Percentiles rank a stretch among this genome's conserved stretches.
These are phyloP conservation scores for Oenanthe sinensis DNA, from an alignment of 129 eudicot species.

Conservation along the genomic window DNA sequence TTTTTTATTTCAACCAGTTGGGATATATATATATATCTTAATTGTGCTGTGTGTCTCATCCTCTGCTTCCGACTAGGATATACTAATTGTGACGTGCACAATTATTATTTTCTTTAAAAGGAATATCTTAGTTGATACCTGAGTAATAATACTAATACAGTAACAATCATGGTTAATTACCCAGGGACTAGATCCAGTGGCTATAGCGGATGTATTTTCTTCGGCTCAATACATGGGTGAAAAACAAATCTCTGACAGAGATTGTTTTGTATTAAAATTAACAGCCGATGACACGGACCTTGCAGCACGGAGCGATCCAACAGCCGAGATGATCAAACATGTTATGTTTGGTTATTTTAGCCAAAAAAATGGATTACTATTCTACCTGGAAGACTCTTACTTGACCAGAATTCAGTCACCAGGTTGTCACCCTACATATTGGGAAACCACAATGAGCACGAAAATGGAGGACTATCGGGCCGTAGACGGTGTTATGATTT, in stretches of 20 bases:
- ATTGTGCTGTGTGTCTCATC: neutral
- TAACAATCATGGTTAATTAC: neutral
- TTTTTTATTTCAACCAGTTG: neutral
- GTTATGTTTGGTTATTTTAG: slow-evolving; percentile 83
- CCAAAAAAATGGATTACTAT: slow-evolving; percentile 74
- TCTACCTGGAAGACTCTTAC: slow-evolving; percentile 84
- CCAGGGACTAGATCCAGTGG: slow-evolving; percentile 90
- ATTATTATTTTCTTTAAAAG: neutral
- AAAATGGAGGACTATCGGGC: slow-evolving; percentile 68
- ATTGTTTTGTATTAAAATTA: slow-evolving; percentile 73
- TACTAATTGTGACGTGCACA: neutral
- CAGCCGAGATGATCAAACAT: slow-evolving; percentile 95
- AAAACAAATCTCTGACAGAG: slow-evolving; percentile 44
- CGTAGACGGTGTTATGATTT: slow-evolving; percentile 74
- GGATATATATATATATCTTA: neutral
- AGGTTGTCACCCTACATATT: slow-evolving; percentile 70
- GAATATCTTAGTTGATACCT: neutral
- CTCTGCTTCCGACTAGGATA: neutral
- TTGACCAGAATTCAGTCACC: slow-evolving; percentile 83
- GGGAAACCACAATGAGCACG: slow-evolving; percentile 93
- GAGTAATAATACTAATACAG: neutral
- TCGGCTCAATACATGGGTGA: slow-evolving; percentile 90
- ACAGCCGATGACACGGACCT: slow-evolving; percentile 75
- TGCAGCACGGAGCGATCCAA: slow-evolving; percentile 74
- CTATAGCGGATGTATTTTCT: slow-evolving; percentile 61